These are phyloP conservation scores for Rhodotorula sp. DNA, from an alignment of 1,284 basidiomycete species.

Conservation along the genomic window DNA sequence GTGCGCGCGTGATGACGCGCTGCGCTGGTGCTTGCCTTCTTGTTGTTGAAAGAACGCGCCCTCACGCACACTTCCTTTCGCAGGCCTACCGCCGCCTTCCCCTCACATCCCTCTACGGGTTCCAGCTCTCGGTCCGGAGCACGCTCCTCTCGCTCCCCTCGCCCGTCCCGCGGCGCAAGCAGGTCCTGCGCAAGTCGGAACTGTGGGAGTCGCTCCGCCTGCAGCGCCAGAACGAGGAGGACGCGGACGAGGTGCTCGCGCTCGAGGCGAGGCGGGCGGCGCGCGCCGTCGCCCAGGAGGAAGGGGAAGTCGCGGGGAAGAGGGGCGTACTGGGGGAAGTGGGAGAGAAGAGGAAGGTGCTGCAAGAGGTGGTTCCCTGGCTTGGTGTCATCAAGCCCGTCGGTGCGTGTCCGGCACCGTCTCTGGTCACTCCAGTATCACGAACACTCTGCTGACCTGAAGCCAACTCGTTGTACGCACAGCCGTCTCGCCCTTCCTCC, in stretches of 20 bases:
- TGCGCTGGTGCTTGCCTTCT: too few species aligned
- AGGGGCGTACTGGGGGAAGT: background rate
- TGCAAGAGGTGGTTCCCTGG: conserved; percentile 51
- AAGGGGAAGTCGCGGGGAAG: conserved; percentile 1
- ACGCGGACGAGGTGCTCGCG: conserved; percentile 47
- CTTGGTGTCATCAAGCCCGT: conserved; percentile 49
- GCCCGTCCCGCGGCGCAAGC: conserved; percentile 73
- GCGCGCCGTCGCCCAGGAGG: background rate
- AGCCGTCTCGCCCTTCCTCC: conserved; percentile 19
- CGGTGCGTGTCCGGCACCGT: conserved; percentile 19
- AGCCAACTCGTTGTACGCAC: background rate
- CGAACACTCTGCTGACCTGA: background rate
- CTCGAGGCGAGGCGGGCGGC: conserved; percentile 24
- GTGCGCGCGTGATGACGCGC: background rate
- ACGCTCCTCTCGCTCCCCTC: conserved; percentile 79
- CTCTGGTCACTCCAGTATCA: background rate
- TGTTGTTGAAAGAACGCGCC: too few species aligned
- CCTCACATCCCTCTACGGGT: conserved; percentile 60
- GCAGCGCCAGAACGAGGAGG: conserved; percentile 48
- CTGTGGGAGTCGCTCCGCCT: conserved; percentile 54
- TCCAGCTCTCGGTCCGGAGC: conserved; percentile 75
- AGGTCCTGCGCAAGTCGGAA: conserved; percentile 65
- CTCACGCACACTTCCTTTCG: background rate
- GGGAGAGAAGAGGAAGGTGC: conserved; percentile 43
- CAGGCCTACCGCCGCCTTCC: conserved; percentile 27